Conservation (phyloP, 2,329 filamentous ascomycete genomes). For the Thielaviopsis cerberus region DNA sequence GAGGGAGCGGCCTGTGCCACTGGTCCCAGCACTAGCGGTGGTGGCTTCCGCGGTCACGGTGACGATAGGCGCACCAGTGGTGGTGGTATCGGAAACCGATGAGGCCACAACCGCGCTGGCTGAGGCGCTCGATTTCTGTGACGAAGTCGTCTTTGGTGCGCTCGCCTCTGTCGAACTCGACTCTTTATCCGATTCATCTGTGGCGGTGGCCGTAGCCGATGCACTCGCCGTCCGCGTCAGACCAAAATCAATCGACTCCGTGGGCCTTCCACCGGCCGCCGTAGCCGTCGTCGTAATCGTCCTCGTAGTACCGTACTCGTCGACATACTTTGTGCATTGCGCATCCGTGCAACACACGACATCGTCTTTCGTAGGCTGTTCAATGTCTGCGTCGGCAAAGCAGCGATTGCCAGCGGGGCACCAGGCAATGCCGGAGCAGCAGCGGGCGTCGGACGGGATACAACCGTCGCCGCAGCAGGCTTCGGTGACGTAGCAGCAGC, state of each 20-base stretch:
- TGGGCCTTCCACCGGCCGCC: background rate
- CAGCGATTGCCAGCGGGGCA: background rate
- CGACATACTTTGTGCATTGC: background rate
- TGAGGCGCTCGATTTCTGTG: background rate
- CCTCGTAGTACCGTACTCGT: background rate
- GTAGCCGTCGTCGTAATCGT: background rate
- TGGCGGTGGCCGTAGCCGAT: background rate
- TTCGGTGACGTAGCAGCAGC: background rate
- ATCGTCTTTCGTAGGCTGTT: background rate
- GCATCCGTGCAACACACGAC: background rate
- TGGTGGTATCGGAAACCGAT: background rate
- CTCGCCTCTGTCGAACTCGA: background rate
- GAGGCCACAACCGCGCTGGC: background rate
- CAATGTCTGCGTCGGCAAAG: background rate
- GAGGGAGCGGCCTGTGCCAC: background rate
- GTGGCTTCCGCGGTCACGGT: background rate
- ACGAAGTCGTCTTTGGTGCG: background rate
- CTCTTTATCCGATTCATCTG: background rate
- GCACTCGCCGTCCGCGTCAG: background rate
- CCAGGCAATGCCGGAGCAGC: background rate
- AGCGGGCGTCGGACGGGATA: background rate
- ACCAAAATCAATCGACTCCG: background rate
- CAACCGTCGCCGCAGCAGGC: background rate
- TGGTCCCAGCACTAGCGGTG: background rate
- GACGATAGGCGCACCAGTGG: background rate